Evolutionary conservation across 345 rosid genomes (phyloP).

Genomic region (Leavenworthia alabamica): DNA sequence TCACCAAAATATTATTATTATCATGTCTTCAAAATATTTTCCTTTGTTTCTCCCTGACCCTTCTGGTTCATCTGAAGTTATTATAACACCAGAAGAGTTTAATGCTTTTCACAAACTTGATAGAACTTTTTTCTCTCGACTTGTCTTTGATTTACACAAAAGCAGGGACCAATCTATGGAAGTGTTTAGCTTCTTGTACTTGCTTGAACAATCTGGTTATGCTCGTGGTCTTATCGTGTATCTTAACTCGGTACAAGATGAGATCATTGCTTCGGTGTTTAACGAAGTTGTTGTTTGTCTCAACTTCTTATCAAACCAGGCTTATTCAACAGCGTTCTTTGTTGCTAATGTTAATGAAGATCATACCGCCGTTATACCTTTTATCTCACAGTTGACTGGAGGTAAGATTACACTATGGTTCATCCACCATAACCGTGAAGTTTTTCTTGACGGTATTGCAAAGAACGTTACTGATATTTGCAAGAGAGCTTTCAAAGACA

Average conservation of each 20-base stretch:
- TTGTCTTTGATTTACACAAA: constrained; percentile 37
- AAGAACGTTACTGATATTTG: constrained; percentile 37
- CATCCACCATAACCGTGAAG: constrained; percentile 34
- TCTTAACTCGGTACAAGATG: constrained; percentile 27
- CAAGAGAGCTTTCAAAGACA: constrained; percentile 41
- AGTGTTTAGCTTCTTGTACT: constrained; percentile 42
- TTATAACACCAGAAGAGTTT: constrained; percentile 33
- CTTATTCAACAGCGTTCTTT: neutral
- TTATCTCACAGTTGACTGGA: constrained; percentile 20
- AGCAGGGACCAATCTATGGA: constrained; percentile 40
- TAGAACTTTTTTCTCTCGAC: constrained; percentile 38
- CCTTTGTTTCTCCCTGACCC: neutral
- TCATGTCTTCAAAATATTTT: neutral
- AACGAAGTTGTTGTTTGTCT: constrained; percentile 44
- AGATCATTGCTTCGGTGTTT: constrained; percentile 32
- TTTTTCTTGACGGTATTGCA: constrained; percentile 1
- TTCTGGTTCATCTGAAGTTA: neutral
- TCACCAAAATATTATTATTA: neutral
- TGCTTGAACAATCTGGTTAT: constrained; percentile 41
- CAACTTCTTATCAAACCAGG: constrained; percentile 17
- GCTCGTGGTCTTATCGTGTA: constrained; percentile 18
- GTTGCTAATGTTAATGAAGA: neutral
- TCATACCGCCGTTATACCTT: constrained; percentile 17
- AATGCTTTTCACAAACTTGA: constrained; percentile 49
- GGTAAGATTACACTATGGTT: constrained; percentile 25